phyloP scores from a whole-genome alignment of 306 rosid genomes.

The Inga leiocalycina region DNA sequence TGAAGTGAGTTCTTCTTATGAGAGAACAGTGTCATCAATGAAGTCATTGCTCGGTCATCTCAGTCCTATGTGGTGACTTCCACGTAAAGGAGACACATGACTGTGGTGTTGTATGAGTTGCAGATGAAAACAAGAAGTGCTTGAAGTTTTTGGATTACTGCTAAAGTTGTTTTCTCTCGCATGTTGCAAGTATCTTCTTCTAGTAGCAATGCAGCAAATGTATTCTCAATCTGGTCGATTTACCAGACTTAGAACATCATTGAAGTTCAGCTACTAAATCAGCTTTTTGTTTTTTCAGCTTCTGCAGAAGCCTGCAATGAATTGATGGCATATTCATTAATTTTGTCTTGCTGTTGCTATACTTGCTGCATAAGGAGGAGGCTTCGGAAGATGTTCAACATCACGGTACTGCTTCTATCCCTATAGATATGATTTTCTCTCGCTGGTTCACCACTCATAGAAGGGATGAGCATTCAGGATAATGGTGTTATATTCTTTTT shows the following conservation, averaged over 20 bases:
- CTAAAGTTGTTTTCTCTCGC: background rate
- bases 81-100: background rate
- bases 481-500: background rate
- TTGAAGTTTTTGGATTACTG: background rate
- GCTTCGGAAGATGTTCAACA: slow-evolving; percentile 80
- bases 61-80: background rate
- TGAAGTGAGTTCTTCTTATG: slow-evolving; percentile 4
- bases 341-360: slow-evolving; percentile 93
- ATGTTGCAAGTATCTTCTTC: background rate
- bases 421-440: slow-evolving; percentile 6
- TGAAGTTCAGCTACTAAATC: slow-evolving; percentile 14
- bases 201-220: background rate
- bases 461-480: background rate
- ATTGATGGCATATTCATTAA: slow-evolving; percentile 83
- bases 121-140: background rate
- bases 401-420: slow-evolving; percentile 56
- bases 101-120: background rate
- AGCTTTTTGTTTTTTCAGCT: slow-evolving; percentile 53
- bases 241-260: background rate
- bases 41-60: background rate
- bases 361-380: slow-evolving; percentile 91
- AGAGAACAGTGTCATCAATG: background rate
- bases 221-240: slow-evolving; percentile 13
- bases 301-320: slow-evolving; percentile 89
- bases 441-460: background rate